Percentiles rank a stretch among this genome's conserved stretches.
Evolutionary conservation across 169 alveolate genomes (phyloP).

Genomic region (Blepharisma undulans): DNA sequence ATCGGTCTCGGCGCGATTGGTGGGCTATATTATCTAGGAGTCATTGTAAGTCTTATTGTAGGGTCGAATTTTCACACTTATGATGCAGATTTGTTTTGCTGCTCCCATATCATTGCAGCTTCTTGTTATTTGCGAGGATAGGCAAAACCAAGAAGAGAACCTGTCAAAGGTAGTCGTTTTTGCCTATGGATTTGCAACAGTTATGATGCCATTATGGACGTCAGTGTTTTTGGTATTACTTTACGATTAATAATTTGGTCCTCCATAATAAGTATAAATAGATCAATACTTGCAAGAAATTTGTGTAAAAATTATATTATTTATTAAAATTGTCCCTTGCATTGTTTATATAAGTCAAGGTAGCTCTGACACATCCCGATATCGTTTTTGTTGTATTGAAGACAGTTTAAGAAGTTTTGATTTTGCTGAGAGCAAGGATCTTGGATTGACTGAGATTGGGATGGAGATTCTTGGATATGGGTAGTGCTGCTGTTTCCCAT

Average conservation of each 20-base stretch:
- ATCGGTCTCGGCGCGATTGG: background rate
- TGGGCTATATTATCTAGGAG: background rate
- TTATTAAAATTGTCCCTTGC: slow-evolving; percentile 48
- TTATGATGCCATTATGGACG: background rate
- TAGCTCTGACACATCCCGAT: slow-evolving; percentile 52
- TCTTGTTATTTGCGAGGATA: background rate
- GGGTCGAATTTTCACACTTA: background rate
- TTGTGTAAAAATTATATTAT: too few relatives aligned
- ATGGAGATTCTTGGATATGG: background rate
- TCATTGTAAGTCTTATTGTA: too few relatives aligned
- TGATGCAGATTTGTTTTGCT: background rate
- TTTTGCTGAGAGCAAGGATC: slow-evolving; percentile 52
- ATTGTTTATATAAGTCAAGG: slow-evolving; percentile 48
- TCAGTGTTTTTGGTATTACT: background rate
- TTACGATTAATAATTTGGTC: too few relatives aligned
- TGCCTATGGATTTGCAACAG: background rate
- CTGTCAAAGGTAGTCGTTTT: background rate
- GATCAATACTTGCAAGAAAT: too few relatives aligned
- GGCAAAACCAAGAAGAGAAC: slow-evolving; percentile 15
- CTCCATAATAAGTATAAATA: too few relatives aligned
- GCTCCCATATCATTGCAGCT: slow-evolving; percentile 16
- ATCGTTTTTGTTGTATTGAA: slow-evolving; percentile 45
- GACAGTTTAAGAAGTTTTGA: slow-evolving; percentile 47
- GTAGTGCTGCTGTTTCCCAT: slow-evolving; percentile 47
- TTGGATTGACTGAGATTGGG: background rate